phyloP scores from a whole-genome alignment of 495 filamentous ascomycete species.

The Podospora comata region DNA sequence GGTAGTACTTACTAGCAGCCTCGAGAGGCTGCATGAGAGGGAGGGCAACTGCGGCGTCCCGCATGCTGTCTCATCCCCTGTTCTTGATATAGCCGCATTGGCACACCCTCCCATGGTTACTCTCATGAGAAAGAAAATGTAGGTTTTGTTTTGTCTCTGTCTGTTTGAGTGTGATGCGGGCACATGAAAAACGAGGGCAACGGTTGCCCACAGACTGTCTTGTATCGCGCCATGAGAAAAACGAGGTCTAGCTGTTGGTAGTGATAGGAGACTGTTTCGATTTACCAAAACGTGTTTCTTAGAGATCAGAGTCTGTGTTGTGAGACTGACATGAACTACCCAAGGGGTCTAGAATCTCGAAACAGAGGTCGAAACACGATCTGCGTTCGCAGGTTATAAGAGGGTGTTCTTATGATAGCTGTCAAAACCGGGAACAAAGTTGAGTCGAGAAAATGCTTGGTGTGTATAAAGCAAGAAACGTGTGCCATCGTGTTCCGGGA shows the following conservation, averaged over 20 bases:
- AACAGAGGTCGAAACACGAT: neutral
- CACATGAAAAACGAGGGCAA: neutral
- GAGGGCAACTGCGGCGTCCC: neutral
- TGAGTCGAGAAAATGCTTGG: neutral
- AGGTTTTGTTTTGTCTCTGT: neutral
- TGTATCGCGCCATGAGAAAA: neutral
- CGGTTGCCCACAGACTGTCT: neutral
- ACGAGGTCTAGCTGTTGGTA: neutral
- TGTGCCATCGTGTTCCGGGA: neutral
- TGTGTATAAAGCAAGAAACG: neutral
- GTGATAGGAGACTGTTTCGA: neutral
- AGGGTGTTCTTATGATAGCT: neutral
- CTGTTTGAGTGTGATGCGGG: neutral
- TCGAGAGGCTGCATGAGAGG: neutral
- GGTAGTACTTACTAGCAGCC: neutral
- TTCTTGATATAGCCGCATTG: neutral
- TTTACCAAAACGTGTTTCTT: neutral
- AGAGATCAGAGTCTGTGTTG: neutral
- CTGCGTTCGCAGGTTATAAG: neutral
- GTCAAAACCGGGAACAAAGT: neutral
- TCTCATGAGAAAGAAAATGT: neutral
- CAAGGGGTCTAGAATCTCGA: neutral
- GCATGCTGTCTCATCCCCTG: neutral
- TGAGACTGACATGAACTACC: neutral
- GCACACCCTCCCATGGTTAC: neutral